Percentiles rank a stretch among this genome's conserved stretches.
phyloP scores from a whole-genome alignment of 306 rosid species.

The Lathyrus tuberosus region DNA sequence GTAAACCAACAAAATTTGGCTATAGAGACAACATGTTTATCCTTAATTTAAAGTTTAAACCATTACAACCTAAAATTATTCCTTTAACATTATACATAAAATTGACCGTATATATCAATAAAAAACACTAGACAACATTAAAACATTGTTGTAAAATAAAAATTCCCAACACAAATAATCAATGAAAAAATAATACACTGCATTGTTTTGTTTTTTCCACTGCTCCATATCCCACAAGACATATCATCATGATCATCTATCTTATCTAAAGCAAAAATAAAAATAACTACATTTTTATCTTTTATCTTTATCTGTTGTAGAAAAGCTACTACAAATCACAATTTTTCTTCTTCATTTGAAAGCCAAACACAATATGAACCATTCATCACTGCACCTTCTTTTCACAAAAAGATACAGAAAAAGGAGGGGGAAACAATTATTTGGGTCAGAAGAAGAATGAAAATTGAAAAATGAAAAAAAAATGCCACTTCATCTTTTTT shows the following conservation, averaged over 20 bases:
- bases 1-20: neutral
- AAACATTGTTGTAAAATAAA: slow-evolving; percentile 48
- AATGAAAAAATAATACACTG: slow-evolving; percentile 81
- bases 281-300: slow-evolving; percentile 71
- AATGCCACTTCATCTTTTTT: slow-evolving; percentile 55
- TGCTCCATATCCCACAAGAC: slow-evolving; percentile 74
- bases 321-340: slow-evolving; percentile 84
- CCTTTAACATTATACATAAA: slow-evolving; percentile 40
- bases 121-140: slow-evolving; percentile 27
- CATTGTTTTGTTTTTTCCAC: slow-evolving; percentile 57
- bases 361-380: slow-evolving; percentile 77
- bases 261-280: slow-evolving; percentile 37
- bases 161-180: slow-evolving; percentile 75
- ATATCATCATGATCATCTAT: neutral
- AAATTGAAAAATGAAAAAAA: slow-evolving; percentile 30
- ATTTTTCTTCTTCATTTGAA: slow-evolving; percentile 68
- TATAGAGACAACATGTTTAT: slow-evolving; percentile 35
- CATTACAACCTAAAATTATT: slow-evolving; percentile 26
- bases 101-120: slow-evolving; percentile 37
- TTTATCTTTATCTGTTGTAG: slow-evolving; percentile 60
- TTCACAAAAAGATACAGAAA: slow-evolving; percentile 53
- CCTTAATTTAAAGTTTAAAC: neutral
- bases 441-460: slow-evolving; percentile 49
- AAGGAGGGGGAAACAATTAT: slow-evolving; percentile 42
- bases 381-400: slow-evolving; percentile 65